Conservation (phyloP, 805 yeast species). For the Cephaloascus albidus region DNA sequence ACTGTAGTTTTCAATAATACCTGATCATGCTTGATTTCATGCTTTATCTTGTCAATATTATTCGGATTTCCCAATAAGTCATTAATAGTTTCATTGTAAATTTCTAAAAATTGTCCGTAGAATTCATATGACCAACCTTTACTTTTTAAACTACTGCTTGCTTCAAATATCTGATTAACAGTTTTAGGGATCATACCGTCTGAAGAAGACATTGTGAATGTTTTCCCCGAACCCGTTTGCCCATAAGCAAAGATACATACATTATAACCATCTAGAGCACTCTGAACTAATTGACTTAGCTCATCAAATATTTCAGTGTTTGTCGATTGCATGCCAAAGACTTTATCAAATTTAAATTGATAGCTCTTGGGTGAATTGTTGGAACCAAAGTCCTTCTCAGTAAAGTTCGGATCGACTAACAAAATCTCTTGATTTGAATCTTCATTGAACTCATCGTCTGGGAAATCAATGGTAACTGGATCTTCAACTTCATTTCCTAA, state of each 20-base stretch:
- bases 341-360: conserved; percentile 66
- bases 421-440: conserved; percentile 24
- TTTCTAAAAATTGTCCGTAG: conserved; percentile 75
- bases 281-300: conserved; percentile 77
- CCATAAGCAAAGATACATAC: conserved; percentile 96
- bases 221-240: conserved; percentile 94
- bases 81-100: conserved; percentile 73
- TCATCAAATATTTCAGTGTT: conserved; percentile 73
- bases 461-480: conserved; percentile 9
- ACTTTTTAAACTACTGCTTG: conserved; percentile 34
- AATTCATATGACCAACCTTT: conserved; percentile 58
- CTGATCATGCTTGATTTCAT: conserved; percentile 68
- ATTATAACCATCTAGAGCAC: conserved; percentile 78
- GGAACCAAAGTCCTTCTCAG: background rate
- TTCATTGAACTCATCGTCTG: conserved; percentile 17
- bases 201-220: conserved; percentile 73
- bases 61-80: conserved; percentile 44
- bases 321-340: conserved; percentile 45
- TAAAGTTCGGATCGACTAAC: conserved; percentile 7
- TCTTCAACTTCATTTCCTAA: conserved; percentile 5
- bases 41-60: conserved; percentile 21
- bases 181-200: conserved; percentile 84
- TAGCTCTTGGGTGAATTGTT: conserved; percentile 10
- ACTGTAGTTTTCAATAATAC: conserved; percentile 43
- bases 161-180: conserved; percentile 56